Evolutionary conservation across 2,329 filamentous ascomycete genomes (phyloP).

Genomic region (Sclerotinia minor): DNA sequence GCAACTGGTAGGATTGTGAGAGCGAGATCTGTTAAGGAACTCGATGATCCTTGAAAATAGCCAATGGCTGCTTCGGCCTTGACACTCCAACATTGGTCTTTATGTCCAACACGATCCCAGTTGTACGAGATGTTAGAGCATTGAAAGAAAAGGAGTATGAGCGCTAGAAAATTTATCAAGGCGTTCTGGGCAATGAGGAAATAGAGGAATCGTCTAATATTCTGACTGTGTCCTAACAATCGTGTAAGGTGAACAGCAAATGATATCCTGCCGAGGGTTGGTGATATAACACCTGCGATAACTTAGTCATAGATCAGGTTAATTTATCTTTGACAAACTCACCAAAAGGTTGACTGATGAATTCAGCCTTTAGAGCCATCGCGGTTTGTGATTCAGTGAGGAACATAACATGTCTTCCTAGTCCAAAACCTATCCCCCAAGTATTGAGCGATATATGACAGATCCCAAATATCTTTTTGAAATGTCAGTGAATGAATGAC

Average conservation of each 20-base stretch:
- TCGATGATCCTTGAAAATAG: constrained; percentile 13
- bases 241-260: constrained; percentile 16
- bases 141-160: neutral
- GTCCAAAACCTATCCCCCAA: constrained; percentile 16
- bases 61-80: neutral
- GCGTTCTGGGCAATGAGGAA: constrained; percentile 15
- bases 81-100: constrained; percentile 7
- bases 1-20: constrained; percentile 14
- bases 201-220: constrained; percentile 11
- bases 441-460: constrained; percentile 17
- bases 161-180: neutral
- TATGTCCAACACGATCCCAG: constrained; percentile 5
- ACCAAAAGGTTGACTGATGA: constrained; percentile 17
- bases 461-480: constrained; percentile 14
- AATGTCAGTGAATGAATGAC: neutral
- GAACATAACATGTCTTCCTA: neutral
- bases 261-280: constrained; percentile 17
- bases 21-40: constrained; percentile 16
- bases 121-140: constrained; percentile 13
- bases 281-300: constrained; percentile 7
- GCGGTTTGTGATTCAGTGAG: constrained; percentile 11
- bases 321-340: neutral
- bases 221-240: neutral
- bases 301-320: neutral
- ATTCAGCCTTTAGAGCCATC: constrained; percentile 10